Conservation (phyloP, 2,329 filamentous ascomycete genomes). For the Aspergillus hiratsukae region DNA sequence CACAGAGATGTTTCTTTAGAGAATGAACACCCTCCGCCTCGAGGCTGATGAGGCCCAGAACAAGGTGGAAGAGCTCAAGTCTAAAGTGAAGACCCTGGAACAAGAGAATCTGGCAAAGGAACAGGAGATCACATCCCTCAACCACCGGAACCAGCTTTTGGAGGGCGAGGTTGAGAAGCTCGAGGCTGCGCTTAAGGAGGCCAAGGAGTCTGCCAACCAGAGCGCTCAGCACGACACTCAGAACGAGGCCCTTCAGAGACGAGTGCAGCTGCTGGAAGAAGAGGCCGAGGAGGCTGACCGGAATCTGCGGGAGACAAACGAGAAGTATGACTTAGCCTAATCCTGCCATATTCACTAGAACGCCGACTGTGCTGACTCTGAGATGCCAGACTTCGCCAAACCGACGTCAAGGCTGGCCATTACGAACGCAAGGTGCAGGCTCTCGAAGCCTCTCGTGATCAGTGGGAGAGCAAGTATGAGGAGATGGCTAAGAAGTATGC, state of each 20-base stretch:
- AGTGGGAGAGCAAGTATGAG: slow-evolving; percentile 97
- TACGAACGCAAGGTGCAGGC: slow-evolving; percentile 99
- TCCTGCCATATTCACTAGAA: neutral
- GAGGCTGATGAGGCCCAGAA: slow-evolving; percentile 81
- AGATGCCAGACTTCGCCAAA: slow-evolving; percentile 78
- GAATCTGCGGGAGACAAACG: slow-evolving; percentile 93
- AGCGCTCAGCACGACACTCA: slow-evolving; percentile 78
- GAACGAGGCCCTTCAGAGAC: slow-evolving; percentile 86
- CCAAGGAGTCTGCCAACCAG: slow-evolving; percentile 81
- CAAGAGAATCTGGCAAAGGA: slow-evolving; percentile 95
- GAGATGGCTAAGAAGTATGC: slow-evolving; percentile 91
- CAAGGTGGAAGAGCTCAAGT: slow-evolving; percentile 82
- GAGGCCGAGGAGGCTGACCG: slow-evolving; percentile 96
- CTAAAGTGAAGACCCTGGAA: slow-evolving; percentile 83
- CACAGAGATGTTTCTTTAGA: slow-evolving; percentile 49
- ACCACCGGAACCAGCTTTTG: slow-evolving; percentile 90
- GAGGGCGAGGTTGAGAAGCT: slow-evolving; percentile 91
- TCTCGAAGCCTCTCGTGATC: slow-evolving; percentile 82
- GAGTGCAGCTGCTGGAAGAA: slow-evolving; percentile 93
- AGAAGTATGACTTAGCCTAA: slow-evolving; percentile 68
- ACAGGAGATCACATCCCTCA: slow-evolving; percentile 94
- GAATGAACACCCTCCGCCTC: slow-evolving; percentile 90
- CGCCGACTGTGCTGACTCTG: slow-evolving; percentile 14
- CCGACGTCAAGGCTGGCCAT: slow-evolving; percentile 98
- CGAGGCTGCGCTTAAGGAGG: slow-evolving; percentile 74